phyloP scores from a whole-genome alignment of 768 basidiomycete species.

The Rhodotorula paludigena region DNA sequence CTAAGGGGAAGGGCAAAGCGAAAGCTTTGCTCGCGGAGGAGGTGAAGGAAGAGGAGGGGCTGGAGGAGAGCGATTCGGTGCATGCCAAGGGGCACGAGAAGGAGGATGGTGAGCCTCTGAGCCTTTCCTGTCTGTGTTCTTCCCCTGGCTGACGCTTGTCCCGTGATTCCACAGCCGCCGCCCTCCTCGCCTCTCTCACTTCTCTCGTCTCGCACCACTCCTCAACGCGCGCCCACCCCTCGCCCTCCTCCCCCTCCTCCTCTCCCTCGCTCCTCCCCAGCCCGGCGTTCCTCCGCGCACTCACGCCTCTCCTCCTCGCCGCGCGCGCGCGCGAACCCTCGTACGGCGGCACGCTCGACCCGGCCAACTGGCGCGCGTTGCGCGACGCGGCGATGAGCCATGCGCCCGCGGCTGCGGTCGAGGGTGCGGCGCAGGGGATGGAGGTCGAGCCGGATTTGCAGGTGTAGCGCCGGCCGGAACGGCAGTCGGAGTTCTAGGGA shows the following conservation, averaged over 20 bases:
- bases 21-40: neutral
- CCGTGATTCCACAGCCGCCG: neutral
- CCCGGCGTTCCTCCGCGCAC: neutral
- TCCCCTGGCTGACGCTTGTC: neutral
- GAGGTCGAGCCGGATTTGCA: no score
- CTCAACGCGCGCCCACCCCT: neutral
- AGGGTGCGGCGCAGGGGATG: no score
- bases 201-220: neutral
- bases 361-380: slow-evolving; percentile 11
- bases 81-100: slow-evolving; percentile 1
- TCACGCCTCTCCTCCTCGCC: slow-evolving; percentile 11
- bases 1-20: neutral
- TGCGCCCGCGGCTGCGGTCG: no score
- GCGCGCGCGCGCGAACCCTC: neutral
- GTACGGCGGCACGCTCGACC: slow-evolving; percentile 4
- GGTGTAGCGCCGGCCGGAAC: no score
- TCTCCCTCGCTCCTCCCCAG: neutral
- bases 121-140: neutral
- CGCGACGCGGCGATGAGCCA: neutral
- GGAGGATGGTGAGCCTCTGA: slow-evolving; percentile 13
- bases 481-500: no score
- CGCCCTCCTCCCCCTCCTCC: neutral
- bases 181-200: slow-evolving; percentile 1
- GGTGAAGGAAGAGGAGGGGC: neutral
- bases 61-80: neutral